Conservation (phyloP, 208 protist species). For the Leishmania arabica region DNA sequence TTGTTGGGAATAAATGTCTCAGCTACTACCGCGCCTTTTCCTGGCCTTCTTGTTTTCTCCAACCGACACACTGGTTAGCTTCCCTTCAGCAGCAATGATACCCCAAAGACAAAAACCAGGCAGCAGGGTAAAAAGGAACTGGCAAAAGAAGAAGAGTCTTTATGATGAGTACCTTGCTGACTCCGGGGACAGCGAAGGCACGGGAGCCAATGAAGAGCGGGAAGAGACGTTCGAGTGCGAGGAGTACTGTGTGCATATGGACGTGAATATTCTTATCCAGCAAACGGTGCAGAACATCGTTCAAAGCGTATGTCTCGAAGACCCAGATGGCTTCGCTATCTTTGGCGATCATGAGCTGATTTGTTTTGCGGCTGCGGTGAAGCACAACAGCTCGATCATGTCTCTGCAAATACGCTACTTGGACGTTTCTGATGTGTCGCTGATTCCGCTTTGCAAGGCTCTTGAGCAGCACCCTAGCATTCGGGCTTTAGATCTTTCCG, state of each 20-base stretch:
- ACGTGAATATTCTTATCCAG: slow-evolving; percentile 84
- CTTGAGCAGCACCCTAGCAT: slow-evolving; percentile 58
- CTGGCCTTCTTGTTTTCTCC: neutral
- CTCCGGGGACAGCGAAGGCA: slow-evolving; percentile 57
- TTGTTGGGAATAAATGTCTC: neutral
- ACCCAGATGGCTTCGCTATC: slow-evolving; percentile 45
- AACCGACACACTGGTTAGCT: neutral
- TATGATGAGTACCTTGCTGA: slow-evolving; percentile 81
- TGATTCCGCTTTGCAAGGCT: slow-evolving; percentile 74
- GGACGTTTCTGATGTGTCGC: slow-evolving; percentile 72
- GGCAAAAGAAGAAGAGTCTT: slow-evolving; percentile 33
- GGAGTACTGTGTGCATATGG: slow-evolving; percentile 68
- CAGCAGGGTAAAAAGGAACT: slow-evolving; percentile 15
- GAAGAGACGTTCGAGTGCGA: slow-evolving; percentile 46
- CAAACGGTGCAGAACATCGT: slow-evolving; percentile 78
- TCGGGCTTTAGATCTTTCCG: slow-evolving; percentile 73
- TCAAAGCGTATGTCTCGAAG: slow-evolving; percentile 76
- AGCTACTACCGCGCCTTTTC: neutral
- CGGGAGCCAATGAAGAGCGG: slow-evolving; percentile 24
- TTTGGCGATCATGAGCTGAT: slow-evolving; percentile 80
- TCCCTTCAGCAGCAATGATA: slow-evolving; percentile 8
- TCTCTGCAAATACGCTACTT: slow-evolving; percentile 83
- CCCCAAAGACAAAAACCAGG: slow-evolving; percentile 8
- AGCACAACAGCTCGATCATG: slow-evolving; percentile 81
- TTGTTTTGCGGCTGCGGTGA: slow-evolving; percentile 77